phyloP scores from a whole-genome alignment of 75 land plant genomes.

The Ceratopteris richardii region DNA sequence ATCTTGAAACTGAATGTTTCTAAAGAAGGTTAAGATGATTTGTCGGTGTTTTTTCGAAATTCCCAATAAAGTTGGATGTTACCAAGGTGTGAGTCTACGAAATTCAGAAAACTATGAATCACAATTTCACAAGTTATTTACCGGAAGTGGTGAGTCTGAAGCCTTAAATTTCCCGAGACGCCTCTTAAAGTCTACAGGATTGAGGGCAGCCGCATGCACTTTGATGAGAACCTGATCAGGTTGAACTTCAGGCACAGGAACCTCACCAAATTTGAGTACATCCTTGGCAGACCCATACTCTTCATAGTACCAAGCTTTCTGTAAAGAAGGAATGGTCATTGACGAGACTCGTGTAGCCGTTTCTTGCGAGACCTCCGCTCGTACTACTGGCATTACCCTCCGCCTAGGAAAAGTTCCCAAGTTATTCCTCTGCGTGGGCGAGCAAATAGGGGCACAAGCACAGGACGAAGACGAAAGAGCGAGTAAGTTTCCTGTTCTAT shows the following conservation, averaged over 20 bases:
- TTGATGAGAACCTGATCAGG: constrained; percentile 74
- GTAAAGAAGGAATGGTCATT: background rate
- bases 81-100: no score
- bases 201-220: constrained; percentile 79
- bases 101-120: no score
- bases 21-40: no score
- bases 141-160: constrained; percentile 81
- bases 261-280: constrained; percentile 29
- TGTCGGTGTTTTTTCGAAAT: no score
- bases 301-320: constrained; percentile 60
- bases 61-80: no score
- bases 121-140: constrained; percentile 22
- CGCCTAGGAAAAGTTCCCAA: no score
- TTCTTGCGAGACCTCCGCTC: background rate
- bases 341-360: background rate
- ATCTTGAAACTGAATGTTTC: no score
- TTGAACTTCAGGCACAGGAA: constrained; percentile 54
- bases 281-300: constrained; percentile 52
- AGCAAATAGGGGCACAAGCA: no score
- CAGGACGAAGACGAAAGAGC: no score
- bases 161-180: constrained; percentile 76
- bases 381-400: no score
- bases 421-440: no score
- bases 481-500: no score
- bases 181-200: constrained; percentile 86